phyloP scores from a whole-genome alignment of 768 basidiomycete genomes.

The Steccherinum ochraceum region DNA sequence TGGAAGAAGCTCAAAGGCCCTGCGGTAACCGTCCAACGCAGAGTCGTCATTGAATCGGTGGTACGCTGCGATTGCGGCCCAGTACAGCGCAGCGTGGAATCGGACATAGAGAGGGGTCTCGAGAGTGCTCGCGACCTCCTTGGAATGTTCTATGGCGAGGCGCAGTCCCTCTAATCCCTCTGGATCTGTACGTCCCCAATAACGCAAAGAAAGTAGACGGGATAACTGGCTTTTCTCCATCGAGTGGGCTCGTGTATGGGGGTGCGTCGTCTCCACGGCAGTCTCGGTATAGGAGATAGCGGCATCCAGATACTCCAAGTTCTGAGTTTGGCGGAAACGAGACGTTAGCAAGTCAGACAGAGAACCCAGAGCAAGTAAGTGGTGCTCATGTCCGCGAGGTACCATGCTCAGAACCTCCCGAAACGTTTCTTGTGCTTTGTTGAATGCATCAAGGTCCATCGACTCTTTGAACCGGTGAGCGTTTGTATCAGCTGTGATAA shows the following conservation, averaged over 20 bases:
- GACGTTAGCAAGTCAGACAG: background rate
- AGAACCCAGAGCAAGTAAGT: background rate
- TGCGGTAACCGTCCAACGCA: background rate
- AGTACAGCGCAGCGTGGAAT: background rate
- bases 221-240: background rate
- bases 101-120: background rate
- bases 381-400: background rate
- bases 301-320: background rate
- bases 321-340: background rate
- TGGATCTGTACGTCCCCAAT: background rate
- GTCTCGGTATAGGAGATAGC: background rate
- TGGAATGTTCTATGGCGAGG: background rate
- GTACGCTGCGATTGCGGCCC: background rate
- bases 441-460: background rate
- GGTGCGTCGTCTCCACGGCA: background rate
- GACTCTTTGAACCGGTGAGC: background rate
- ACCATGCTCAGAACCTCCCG: background rate
- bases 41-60: background rate
- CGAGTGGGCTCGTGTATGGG: background rate
- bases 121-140: background rate
- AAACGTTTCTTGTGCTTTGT: background rate
- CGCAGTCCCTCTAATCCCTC: background rate
- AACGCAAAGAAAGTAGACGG: background rate
- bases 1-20: background rate
- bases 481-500: background rate